Evolutionary conservation across 306 rosid species (phyloP), one percentile per base, ranked within the genome.

Genomic region (Ormosia semicastrata): DNA sequence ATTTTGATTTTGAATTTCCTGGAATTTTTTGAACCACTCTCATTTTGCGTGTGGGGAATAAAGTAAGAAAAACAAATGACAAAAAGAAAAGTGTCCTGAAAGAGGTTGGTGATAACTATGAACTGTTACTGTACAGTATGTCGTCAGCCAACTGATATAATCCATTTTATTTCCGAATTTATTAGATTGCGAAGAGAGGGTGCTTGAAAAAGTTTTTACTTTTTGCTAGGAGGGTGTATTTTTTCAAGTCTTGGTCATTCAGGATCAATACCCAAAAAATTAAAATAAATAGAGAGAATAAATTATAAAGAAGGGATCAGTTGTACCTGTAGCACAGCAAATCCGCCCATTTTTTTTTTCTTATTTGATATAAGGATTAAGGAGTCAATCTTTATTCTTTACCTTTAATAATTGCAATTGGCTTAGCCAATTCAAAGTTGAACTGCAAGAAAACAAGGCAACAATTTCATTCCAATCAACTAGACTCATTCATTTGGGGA

Each of bases 381-480:
- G 12, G 58, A 57, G 65, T 76, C 56, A 73, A 66, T 44, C 1
- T 30, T 78, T 53, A 69, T 62, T 50, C 0, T 34, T 44, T 34
- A 58, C 41, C 53, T 37, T 65, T 8, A 41, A 65, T 65, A 53
- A 64, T 58, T 70, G 36, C 50, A 57, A 34, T 24, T 4, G 7
- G 43, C 54, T 1, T 47, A 41, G 71, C 68, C 52, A 6, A 43
- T 79, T 63, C 58, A 49, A 81, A 33, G 68, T 76, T 47, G 12
- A 18, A 72, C 62, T n/a, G 37, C 49, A 52, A 72, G 56, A 66
- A 73, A 75, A 71, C 73, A 57, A 1, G 54, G 39, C 8, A 75
- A 10, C 3, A 34, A 43, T 76, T 71, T 80, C 52, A 58, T 50
- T 77, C 77, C 64, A 36, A 47, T 87, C 82, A 73, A 14, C 63